Percentiles rank a stretch among this genome's conserved stretches.
These are phyloP conservation scores for Selaginella tamariscina DNA, from an alignment of 75 land plant genomes.

Conservation along the genomic window DNA sequence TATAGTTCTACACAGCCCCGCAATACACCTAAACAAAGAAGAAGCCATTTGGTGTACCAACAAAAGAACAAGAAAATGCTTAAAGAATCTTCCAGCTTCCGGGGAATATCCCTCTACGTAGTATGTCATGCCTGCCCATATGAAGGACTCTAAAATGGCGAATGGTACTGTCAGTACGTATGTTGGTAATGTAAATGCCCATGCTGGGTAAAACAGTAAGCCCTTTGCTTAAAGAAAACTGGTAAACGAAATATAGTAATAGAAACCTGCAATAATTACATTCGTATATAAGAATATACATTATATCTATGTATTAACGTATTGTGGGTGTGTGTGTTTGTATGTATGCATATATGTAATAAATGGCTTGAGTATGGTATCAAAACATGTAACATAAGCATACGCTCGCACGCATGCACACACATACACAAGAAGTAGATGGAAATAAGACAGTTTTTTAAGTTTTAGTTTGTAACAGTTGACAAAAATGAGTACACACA, in stretches of 20 bases:
- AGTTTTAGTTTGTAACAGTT: too few relatives aligned
- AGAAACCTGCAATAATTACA: too few relatives aligned
- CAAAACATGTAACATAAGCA: too few relatives aligned
- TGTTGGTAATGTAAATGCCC: constrained; percentile 56
- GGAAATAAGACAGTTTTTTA: too few relatives aligned
- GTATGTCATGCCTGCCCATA: constrained; percentile 51
- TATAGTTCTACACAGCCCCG: constrained; percentile 22
- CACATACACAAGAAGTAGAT: too few relatives aligned
- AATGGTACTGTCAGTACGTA: constrained; percentile 40
- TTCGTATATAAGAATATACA: too few relatives aligned
- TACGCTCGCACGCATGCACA: too few relatives aligned
- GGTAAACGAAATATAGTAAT: constrained; percentile 31
- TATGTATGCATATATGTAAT: too few relatives aligned
- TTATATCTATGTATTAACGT: too few relatives aligned
- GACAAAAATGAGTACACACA: too few relatives aligned
- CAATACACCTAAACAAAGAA: constrained; percentile 17
- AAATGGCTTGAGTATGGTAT: too few relatives aligned
- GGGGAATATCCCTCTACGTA: constrained; percentile 51
- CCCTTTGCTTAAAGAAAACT: constrained; percentile 61
- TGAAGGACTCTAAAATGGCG: constrained; percentile 33
- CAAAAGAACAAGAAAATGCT: constrained; percentile 20
- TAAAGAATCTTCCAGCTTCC: constrained; percentile 29
- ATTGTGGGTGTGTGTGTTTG: too few relatives aligned
- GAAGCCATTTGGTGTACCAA: constrained; percentile 20
- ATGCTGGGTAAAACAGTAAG: constrained; percentile 52